Conservation (phyloP, 345 rosid genomes). For the Iberis pinnata region DNA sequence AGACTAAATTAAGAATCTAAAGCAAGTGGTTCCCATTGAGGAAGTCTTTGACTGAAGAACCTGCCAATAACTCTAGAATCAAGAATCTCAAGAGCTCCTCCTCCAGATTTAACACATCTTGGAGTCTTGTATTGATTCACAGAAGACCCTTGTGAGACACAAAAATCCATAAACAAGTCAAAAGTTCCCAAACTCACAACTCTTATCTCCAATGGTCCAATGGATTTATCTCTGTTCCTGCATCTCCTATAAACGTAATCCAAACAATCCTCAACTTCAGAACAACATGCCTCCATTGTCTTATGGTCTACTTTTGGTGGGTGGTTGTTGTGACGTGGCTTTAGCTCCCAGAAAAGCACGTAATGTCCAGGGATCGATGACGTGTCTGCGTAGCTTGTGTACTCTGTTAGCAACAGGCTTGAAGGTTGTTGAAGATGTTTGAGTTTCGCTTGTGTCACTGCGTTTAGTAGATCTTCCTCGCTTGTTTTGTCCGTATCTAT, state of each 20-base stretch:
- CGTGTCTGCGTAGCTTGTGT: constrained; percentile 76
- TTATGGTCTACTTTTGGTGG: constrained; percentile 41
- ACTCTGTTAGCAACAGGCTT: constrained; percentile 61
- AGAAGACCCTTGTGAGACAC: constrained; percentile 80
- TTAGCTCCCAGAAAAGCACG: constrained; percentile 86
- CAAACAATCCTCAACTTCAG: constrained; percentile 64
- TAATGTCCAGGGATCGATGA: constrained; percentile 83
- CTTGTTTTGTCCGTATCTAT: constrained; percentile 87
- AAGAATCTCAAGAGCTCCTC: constrained; percentile 54
- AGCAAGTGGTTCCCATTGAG: constrained; percentile 67
- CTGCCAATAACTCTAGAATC: constrained; percentile 60
- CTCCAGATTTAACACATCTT: constrained; percentile 69
- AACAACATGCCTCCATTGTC: constrained; percentile 75
- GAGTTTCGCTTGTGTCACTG: constrained; percentile 59
- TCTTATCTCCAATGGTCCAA: constrained; percentile 79
- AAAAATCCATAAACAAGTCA: constrained; percentile 79
- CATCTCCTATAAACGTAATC: constrained; percentile 84
- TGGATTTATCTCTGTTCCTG: constrained; percentile 67
- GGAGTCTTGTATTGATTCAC: constrained; percentile 95
- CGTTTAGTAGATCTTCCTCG: constrained; percentile 78
- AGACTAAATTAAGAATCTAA: constrained; percentile 31
- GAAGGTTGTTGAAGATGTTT: constrained; percentile 55
- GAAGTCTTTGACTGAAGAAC: constrained; percentile 55
- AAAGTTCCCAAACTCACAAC: constrained; percentile 69
- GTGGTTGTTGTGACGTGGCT: constrained; percentile 41